Base-by-base conservation (phyloP, 2,329 filamentous ascomycete species). In the Xenoacremonium recifei region DNA sequence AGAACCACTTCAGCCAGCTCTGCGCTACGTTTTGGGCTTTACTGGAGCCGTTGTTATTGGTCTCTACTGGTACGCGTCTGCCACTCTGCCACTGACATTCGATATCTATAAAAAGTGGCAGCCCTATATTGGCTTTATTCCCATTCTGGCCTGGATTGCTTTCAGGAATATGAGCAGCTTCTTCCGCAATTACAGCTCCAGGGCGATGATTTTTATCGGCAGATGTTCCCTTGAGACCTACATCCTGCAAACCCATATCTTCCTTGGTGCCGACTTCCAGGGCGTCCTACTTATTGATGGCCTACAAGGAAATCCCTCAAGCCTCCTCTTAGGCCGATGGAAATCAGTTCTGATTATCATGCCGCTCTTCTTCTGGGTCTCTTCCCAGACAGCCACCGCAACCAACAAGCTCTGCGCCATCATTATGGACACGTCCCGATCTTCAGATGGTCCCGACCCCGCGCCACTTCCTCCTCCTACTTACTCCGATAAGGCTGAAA, bases 211-310 rank as follows among this genome's bases (percentile, higher is more conserved):
- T 1, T 77, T 70, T 64, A 59, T 85, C 3, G 80, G 82, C 2
- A 65, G 67, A 5, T 74, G 72, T 44, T 78, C 78, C 0, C 69
- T 82, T 2, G 81, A 84, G 59, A 74, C 77, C 1, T 82, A 78
- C 48, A 67, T 80, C 5, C 63, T 85, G 27, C 78, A 83, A 49
- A 75, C 75, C 55, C 82, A 85, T 56, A 68, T 82, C 39, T 81
- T 77, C 72, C 70, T 84, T 7, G 78, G 77, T 2, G 77, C 72
- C 3, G 78, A 84, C 51, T 75, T 76, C 3, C 73, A 70, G 21
- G 77, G 75, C 0, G 50, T 77, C 15, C 29, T 16, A 32, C 9
- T 32, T 10, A 32, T 32, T 15, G 29, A 32, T 32, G 29, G 29
- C 15, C 29, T 32, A 9, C 29, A 32, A 16, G 29, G 29, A 15